Base-by-base conservation (phyloP, 331 rosid species). In the Arachis monticola region DNA sequence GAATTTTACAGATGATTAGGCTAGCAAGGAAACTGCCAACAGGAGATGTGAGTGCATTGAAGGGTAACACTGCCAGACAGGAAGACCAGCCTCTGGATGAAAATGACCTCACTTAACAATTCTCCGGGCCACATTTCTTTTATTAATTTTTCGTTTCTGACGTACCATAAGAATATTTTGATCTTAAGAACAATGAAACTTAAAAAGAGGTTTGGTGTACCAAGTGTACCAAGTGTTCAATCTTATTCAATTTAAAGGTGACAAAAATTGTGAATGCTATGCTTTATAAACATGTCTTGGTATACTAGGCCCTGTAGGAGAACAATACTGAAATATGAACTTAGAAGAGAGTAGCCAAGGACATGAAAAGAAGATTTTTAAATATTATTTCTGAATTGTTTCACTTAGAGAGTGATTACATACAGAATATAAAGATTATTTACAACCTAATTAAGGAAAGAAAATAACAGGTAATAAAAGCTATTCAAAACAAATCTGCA, bases 21-120 rank as follows among this genome's bases (percentile, higher is more conserved):
- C 89, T 92, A 67, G 92, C 93, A 2, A 83, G 91, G 82, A 92
- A 92, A 75, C 85, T 92, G 70, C 93, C 97, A 3, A 88, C 85
- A 0, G 92, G 96, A 2, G 92, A 92, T 70, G 87, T 90, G 58
- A 83, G 83, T 81, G 86, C 83, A 68, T 80, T 87, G 6, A 88
- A 79, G 81, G 65, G 76, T 11, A 78, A 77, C 45, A 80, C 72
- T 12, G 35, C 64, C 5, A 76, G 77, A 48, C 88, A 88, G 31
- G 80, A 83, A 11, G 91, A 81, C 73, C 87, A 90, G 64, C 76
- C 83, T 30, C 75, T 90, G 40, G 94, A 90, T 6, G 97, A 90
- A 81, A 79, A 92, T 81, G 89, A 92, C 69, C 96, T 92, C 47
- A 90, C 96, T 42, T 90, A 72, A 17, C 22, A 17, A 17, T 17